Base-by-base conservation (phyloP, 305 asterid genomes). In the Fraxinus latifolia region DNA sequence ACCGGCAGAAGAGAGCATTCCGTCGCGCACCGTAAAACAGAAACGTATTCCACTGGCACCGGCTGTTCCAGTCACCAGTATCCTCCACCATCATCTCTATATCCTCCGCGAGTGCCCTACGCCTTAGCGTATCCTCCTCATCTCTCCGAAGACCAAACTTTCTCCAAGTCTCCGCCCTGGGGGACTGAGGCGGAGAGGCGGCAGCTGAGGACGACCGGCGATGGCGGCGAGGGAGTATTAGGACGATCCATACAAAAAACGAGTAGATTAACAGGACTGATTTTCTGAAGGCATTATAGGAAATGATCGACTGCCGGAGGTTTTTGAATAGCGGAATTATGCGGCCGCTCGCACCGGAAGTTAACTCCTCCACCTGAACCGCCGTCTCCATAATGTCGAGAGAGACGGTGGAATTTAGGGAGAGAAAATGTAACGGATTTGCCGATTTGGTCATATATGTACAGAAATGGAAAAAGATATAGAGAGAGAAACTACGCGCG, bases 271-370 rank as follows among this genome's bases (percentile, higher is more conserved):
- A 77, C 25, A 87, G 81, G 29, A 93, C 47, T 50, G 82, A 83
- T 62, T 86, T 87, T 53, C 89, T 88, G 11, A 89, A 80, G 1
- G 94, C 84, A 42, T 85, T 86, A 86, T 88, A 89, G 8, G 97
- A 95, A 39, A 91, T 34, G 58, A 93, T 84, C 2, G 95, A 91
- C 17, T 83, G 92, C 11, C 92, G 91, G 76, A 95, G 84, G 89
- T 94, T 94, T 44, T 75, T 86, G 86, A 89, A 94, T 31, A 96
- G 88, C 84, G 98, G 99, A 31, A 96, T 96, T 82, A 96, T 91
- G 17, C 99, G 94, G 65, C 97, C 92, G 91, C 99, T 96, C 14
- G 99, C 99, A 19, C 99, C 99, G 86, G 99, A 96, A 4, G 99
- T 96, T 3, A 96, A 88, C 94, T 90, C 98, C 89, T 91, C 98